Conservation (phyloP, 805 yeast species). For the Candida pseudoglaebosa region DNA sequence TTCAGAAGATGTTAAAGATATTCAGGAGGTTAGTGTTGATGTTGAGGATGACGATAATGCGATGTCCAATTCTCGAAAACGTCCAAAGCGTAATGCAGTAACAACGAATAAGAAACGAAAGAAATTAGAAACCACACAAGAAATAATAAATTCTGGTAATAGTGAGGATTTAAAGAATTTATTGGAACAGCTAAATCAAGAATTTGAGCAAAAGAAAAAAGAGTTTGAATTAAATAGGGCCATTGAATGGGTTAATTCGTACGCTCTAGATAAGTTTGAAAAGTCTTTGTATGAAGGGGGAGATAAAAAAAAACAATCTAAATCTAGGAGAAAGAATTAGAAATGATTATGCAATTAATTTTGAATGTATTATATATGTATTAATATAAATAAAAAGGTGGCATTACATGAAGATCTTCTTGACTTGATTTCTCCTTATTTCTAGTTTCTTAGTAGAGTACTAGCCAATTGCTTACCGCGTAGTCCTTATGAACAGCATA, state of each 20-base stretch:
- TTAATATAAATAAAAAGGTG: neutral
- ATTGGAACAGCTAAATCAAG: constrained; percentile 22
- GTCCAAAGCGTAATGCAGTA: constrained; percentile 26
- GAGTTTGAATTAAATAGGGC: constrained; percentile 45
- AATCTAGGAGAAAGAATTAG: constrained; percentile 10
- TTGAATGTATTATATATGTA: constrained; percentile 1
- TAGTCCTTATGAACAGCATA: too few relatives aligned
- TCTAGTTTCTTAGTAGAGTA: too few relatives aligned
- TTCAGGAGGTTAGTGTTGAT: constrained; percentile 17
- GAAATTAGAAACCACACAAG: constrained; percentile 25
- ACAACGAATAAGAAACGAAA: constrained; percentile 35
- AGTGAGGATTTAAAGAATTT: constrained; percentile 21
- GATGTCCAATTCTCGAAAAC: constrained; percentile 23
- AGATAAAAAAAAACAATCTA: constrained; percentile 22
- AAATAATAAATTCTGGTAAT: constrained; percentile 25
- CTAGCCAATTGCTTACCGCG: too few relatives aligned
- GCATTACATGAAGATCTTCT: too few relatives aligned
- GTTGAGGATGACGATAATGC: constrained; percentile 34
- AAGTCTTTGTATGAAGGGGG: constrained; percentile 57
- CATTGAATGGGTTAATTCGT: constrained; percentile 58
- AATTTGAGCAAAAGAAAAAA: constrained; percentile 28
- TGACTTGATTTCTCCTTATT: too few relatives aligned
- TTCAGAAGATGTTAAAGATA: constrained; percentile 11
- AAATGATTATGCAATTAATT: neutral
- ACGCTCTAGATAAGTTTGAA: constrained; percentile 50